Evolutionary conservation across 257 asterid genomes (phyloP).

Genomic region (Forsythia suspensa): DNA sequence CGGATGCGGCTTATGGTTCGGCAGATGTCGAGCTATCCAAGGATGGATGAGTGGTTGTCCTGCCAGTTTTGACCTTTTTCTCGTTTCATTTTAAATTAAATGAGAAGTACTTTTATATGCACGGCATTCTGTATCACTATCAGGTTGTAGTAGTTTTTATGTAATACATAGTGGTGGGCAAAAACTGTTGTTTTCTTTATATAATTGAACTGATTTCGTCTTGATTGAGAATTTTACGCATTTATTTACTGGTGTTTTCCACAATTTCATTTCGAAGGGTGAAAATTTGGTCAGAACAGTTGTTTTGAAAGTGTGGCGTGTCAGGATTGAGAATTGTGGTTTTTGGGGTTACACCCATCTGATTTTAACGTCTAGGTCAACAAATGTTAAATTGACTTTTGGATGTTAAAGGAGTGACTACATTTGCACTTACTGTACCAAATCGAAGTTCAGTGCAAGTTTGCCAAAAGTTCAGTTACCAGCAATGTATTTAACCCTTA

Average conservation of each 20-base stretch:
- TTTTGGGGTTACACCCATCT: neutral
- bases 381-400: too few relatives aligned
- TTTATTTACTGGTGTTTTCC: neutral
- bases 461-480: too few relatives aligned
- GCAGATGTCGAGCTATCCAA: constrained; percentile 3
- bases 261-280: neutral
- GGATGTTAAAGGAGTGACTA: too few relatives aligned
- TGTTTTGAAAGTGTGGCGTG: neutral
- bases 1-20: constrained; percentile 59
- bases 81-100: neutral
- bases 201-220: neutral
- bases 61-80: neutral
- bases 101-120: neutral
- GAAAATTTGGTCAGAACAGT: too few relatives aligned
- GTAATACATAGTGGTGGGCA: neutral
- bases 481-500: too few relatives aligned
- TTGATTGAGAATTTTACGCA: neutral
- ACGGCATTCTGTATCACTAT: neutral
- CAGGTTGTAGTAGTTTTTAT: neutral
- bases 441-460: too few relatives aligned
- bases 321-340: neutral
- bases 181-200: neutral
- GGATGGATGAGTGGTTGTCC: neutral
- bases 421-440: neutral
- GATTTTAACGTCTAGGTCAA: neutral